Evolutionary conservation across 2,329 filamentous ascomycete species (phyloP), one percentile per base, ranked within the genome.

Genomic region (Sordariomycetes sp.): DNA sequence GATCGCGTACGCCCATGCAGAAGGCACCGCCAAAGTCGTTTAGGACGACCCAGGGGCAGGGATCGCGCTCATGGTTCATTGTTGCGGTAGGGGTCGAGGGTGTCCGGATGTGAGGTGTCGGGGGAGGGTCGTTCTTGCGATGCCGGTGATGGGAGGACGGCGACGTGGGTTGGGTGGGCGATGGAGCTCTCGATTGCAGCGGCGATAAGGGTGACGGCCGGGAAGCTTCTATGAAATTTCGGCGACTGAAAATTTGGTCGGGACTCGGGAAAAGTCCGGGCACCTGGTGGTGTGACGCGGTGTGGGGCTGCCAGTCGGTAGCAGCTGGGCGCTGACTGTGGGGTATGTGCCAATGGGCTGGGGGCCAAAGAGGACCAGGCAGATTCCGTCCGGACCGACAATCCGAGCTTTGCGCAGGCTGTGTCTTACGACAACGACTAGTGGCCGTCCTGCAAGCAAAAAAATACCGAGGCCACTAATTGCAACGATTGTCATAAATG

Each of bases 11-110:
- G 65, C 92, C 92, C 92, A 96, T 97, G 69, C 82, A 86, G 68
- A 97, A 96, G 59, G 92, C 94, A 74, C 94, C 94, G 62, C 94
- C 94, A 70, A 97, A 97, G 76, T 99, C 94, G 74, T 91, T 96
- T 64, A 97, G 81, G 63, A 94, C 88, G 68, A 97, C 91, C 86
- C 87, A 97, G 58, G 94, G 94, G 75, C 94, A 97, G 61, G 94
- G 94, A 74, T 97, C 94, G 76, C 94, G 83, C 62, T 89, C 87
- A 79, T 97, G 94, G 84, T 99, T 92, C 87, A 96, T 94, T 56
- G 63, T 62, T 54, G 48, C 39, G 39, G 36, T 28, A 24, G 12
- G 50, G 22, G 45, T 45, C 39, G 39, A 2, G 39, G 17, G 17
- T 5, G 15, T 15, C n/a, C 15, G 15, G 20, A 24, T 24, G 20